phyloP scores from a whole-genome alignment of 345 rosid genomes.

The Populus euphratica region DNA sequence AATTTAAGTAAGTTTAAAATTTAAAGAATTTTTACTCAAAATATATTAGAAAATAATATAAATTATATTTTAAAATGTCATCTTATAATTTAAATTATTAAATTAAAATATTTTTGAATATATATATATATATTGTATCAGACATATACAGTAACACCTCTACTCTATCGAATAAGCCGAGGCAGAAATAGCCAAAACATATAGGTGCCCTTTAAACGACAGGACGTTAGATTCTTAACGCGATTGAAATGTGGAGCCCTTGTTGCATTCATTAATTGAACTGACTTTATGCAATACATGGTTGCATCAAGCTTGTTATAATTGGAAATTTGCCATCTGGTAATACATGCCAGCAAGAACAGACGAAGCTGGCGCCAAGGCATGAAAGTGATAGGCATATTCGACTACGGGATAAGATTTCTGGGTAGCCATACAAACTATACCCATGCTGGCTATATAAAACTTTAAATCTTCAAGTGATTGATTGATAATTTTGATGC shows the following conservation, averaged over 20 bases:
- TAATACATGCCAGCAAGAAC: not conserved
- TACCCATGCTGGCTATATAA: not conserved
- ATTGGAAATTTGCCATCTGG: constrained; percentile 5
- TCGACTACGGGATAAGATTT: constrained; percentile 3
- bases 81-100: too few relatives aligned
- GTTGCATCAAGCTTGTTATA: not conserved
- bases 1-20: rapidly evolving
- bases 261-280: not conserved
- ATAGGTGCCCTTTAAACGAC: not conserved
- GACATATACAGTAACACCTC: not conserved
- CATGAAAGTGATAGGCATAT: not conserved
- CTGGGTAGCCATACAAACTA: not conserved
- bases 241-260: not conserved
- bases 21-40: rapidly evolving
- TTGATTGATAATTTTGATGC: constrained; percentile 6
- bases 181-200: not conserved
- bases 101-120: too few relatives aligned
- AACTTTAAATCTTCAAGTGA: not conserved
- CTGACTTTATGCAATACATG: not conserved
- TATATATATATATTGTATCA: too few relatives aligned
- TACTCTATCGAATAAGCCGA: not conserved
- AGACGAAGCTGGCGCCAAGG: not conserved
- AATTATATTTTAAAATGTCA: too few relatives aligned
- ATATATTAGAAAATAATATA: too few relatives aligned
- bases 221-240: not conserved